Evolutionary conservation across 2,329 filamentous ascomycete species (phyloP).

Genomic region (Hymenoscyphus repandus): DNA sequence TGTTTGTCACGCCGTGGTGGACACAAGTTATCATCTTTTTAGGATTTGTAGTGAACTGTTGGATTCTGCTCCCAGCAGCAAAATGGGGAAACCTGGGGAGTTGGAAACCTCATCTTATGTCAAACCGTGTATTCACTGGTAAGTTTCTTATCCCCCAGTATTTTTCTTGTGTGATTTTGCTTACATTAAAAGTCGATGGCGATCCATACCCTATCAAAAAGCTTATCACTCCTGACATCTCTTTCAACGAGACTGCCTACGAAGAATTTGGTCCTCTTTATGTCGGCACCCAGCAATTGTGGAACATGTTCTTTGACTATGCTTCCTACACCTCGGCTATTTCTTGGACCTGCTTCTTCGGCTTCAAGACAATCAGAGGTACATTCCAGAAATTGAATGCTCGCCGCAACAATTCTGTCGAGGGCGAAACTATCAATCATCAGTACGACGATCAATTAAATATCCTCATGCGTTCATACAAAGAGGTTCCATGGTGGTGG

Average conservation of each 20-base stretch:
- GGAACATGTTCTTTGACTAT: slow-evolving; percentile 57
- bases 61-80: slow-evolving; percentile 53
- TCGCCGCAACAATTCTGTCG: slow-evolving; percentile 28
- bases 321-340: slow-evolving; percentile 53
- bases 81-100: slow-evolving; percentile 49
- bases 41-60: slow-evolving; percentile 51
- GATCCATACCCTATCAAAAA: slow-evolving; percentile 31
- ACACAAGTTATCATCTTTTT: slow-evolving; percentile 52
- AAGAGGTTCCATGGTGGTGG: slow-evolving; percentile 56
- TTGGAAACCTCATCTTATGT: slow-evolving; percentile 52
- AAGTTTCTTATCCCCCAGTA: neutral
- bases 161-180: neutral
- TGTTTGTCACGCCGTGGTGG: slow-evolving; percentile 54
- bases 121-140: slow-evolving; percentile 38
- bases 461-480: slow-evolving; percentile 50
- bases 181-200: slow-evolving; percentile 12
- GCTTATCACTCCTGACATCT: slow-evolving; percentile 32
- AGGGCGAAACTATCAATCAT: slow-evolving; percentile 40
- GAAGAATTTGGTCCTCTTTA: slow-evolving; percentile 48
- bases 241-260: slow-evolving; percentile 37
- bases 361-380: slow-evolving; percentile 41
- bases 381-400: slow-evolving; percentile 41
- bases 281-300: slow-evolving; percentile 51
- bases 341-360: slow-evolving; percentile 53
- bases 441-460: slow-evolving; percentile 55